These are phyloP conservation scores for Chernovozyma aurita DNA, from an alignment of 1,139 yeast species.

Conservation along the genomic window DNA sequence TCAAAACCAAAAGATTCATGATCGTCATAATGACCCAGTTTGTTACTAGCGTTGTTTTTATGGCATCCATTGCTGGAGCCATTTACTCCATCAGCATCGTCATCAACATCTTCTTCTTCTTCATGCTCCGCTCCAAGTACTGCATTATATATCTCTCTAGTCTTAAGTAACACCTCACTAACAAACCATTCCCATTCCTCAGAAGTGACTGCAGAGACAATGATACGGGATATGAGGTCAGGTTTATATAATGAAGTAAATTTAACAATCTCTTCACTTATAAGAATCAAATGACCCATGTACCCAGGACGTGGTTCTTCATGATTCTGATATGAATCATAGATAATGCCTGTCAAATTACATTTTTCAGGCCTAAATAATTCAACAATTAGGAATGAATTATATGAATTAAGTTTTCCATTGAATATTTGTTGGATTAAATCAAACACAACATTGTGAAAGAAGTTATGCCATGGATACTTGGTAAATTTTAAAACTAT, in stretches of 20 bases:
- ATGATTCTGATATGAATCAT: slow-evolving; percentile 21
- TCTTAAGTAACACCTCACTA: slow-evolving; percentile 36
- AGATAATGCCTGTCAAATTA: slow-evolving; percentile 32
- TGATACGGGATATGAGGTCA: slow-evolving; percentile 41
- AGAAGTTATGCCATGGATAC: slow-evolving; percentile 47
- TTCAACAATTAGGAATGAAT: slow-evolving; percentile 44
- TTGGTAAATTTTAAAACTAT: slow-evolving; percentile 35
- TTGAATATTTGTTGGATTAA: slow-evolving; percentile 45
- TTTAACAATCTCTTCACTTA: slow-evolving; percentile 48
- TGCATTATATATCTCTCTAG: slow-evolving; percentile 44
- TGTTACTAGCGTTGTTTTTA: slow-evolving; percentile 4
- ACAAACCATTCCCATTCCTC: slow-evolving; percentile 46
- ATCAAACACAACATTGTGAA: slow-evolving; percentile 49
- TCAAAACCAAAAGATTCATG: slow-evolving; percentile 25
- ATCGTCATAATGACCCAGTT: slow-evolving; percentile 12
- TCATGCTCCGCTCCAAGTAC: slow-evolving; percentile 39
- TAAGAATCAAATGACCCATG: slow-evolving; percentile 44
- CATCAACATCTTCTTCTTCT: slow-evolving; percentile 11
- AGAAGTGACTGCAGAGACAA: slow-evolving; percentile 33
- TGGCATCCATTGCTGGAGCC: too few relatives aligned
- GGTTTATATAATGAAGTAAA: slow-evolving; percentile 47
- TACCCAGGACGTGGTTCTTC: slow-evolving; percentile 40
- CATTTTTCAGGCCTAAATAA: slow-evolving; percentile 29
- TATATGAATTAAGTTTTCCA: slow-evolving; percentile 45
- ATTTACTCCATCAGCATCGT: slow-evolving; percentile 5